A percentile compares a stretch with the other conserved stretches of the same genome.
These are phyloP conservation scores for Domatiomyces catenatus DNA, from an alignment of 2,329 filamentous ascomycete species.

Conservation along the genomic window DNA sequence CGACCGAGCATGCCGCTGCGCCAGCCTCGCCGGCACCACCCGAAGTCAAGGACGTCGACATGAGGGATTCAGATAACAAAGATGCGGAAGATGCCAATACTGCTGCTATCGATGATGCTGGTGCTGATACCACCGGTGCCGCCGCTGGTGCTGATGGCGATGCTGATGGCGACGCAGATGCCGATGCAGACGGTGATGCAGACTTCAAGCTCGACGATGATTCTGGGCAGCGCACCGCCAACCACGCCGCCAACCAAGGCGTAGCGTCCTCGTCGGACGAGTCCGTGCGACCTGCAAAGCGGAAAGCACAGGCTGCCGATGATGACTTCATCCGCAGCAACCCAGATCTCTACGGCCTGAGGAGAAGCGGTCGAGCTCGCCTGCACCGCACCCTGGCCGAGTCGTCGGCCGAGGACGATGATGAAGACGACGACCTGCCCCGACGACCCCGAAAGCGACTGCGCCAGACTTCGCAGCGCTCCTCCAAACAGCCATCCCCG, in stretches of 20 bases:
- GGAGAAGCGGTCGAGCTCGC: constrained; percentile 64
- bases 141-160: constrained; percentile 29
- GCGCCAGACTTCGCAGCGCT: constrained; percentile 40
- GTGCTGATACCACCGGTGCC: not conserved
- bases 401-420: constrained; percentile 40
- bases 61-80: constrained; percentile 26
- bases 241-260: constrained; percentile 32
- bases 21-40: constrained; percentile 31
- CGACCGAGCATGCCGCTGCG: constrained; percentile 41
- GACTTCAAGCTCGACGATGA: constrained; percentile 59
- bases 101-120: constrained; percentile 20
- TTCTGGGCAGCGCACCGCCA: constrained; percentile 13
- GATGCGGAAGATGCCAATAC: constrained; percentile 24
- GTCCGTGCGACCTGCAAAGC: constrained; percentile 55
- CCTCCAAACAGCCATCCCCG: constrained; percentile 32
- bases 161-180: constrained; percentile 60
- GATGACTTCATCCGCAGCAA: constrained; percentile 72
- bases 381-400: constrained; percentile 48
- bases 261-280: constrained; percentile 50
- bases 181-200: constrained; percentile 33
- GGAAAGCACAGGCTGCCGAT: constrained; percentile 49
- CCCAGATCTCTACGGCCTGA: constrained; percentile 83
- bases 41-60: constrained; percentile 14
- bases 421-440: constrained; percentile 57
- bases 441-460: constrained; percentile 33